Percentiles rank a stretch among this genome's conserved stretches.
Evolutionary conservation across 2,329 filamentous ascomycete genomes (phyloP).

Genomic region (Pestalotiopsis sp.): DNA sequence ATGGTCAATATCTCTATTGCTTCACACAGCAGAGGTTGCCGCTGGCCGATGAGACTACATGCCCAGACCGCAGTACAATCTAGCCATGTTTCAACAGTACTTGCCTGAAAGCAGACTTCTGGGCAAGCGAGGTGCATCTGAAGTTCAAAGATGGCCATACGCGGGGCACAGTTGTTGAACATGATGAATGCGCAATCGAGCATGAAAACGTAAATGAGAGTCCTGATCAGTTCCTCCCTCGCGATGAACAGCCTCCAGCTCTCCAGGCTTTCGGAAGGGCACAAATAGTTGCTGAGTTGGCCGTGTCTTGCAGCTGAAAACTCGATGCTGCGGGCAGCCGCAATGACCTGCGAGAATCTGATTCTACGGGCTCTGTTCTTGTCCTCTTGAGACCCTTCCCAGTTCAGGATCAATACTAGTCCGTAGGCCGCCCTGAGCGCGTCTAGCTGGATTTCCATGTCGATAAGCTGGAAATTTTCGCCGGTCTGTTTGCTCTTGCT

Average conservation of each 20-base stretch:
- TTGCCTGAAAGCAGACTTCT: constrained; percentile 28
- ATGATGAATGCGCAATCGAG: constrained; percentile 29
- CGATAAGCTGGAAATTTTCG: neutral
- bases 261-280: neutral
- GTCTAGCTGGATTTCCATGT: neutral
- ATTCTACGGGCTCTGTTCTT: constrained; percentile 22
- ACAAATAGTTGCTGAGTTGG: neutral
- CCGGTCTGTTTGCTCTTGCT: neutral
- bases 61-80: constrained; percentile 19
- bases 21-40: constrained; percentile 17
- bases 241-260: constrained; percentile 9
- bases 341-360: constrained; percentile 24
- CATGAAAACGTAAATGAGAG: constrained; percentile 26
- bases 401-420: constrained; percentile 24
- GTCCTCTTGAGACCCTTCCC: constrained; percentile 22
- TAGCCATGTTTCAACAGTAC: constrained; percentile 21
- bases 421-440: constrained; percentile 24
- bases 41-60: constrained; percentile 18
- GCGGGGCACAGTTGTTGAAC: constrained; percentile 28
- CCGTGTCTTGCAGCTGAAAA: neutral
- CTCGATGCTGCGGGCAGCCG: constrained; percentile 13
- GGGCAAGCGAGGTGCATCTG: constrained; percentile 26
- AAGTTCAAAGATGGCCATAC: constrained; percentile 26
- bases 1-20: constrained; percentile 21
- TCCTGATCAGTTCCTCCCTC: constrained; percentile 27